These are phyloP conservation scores for Candida berthetii DNA, from an alignment of 805 yeast species.

Conservation along the genomic window DNA sequence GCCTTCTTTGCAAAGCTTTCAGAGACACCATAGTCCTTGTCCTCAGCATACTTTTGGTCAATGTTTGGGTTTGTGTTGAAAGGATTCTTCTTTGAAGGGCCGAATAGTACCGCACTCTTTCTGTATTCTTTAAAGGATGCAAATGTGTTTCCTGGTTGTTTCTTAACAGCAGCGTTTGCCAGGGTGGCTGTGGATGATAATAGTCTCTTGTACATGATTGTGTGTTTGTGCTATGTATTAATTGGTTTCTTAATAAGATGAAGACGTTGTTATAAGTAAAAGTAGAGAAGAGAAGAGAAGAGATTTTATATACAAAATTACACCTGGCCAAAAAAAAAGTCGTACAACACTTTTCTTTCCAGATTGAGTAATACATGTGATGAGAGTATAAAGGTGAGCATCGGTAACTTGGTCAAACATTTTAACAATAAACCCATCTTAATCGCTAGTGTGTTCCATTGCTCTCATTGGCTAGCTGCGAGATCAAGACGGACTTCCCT, in stretches of 20 bases:
- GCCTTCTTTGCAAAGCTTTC: not conserved
- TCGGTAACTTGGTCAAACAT: too few relatives aligned
- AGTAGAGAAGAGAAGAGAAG: too few relatives aligned
- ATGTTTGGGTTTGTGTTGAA: not conserved
- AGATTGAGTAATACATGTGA: too few relatives aligned
- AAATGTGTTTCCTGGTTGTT: slow-evolving; percentile 25
- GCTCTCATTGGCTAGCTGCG: too few relatives aligned
- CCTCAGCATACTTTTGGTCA: not conserved
- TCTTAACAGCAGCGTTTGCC: slow-evolving; percentile 11
- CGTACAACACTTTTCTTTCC: too few relatives aligned
- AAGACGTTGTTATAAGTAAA: too few relatives aligned
- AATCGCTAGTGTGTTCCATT: too few relatives aligned
- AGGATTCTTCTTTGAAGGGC: slow-evolving; percentile 24
- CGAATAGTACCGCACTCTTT: slow-evolving; percentile 29
- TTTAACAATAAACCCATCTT: too few relatives aligned
- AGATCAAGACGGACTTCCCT: not conserved
- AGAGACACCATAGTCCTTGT: not conserved
- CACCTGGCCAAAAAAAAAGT: too few relatives aligned
- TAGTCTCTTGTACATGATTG: not conserved
- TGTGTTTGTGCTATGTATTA: not conserved
- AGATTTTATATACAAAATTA: too few relatives aligned
- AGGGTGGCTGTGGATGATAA: slow-evolving; percentile 15
- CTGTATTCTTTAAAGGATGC: slow-evolving; percentile 29
- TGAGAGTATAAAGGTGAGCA: too few relatives aligned
- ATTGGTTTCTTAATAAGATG: too few relatives aligned